Evolutionary conservation across 2,329 filamentous ascomycete species (phyloP).

Genomic region (Phaeosphaeriaceae sp.): DNA sequence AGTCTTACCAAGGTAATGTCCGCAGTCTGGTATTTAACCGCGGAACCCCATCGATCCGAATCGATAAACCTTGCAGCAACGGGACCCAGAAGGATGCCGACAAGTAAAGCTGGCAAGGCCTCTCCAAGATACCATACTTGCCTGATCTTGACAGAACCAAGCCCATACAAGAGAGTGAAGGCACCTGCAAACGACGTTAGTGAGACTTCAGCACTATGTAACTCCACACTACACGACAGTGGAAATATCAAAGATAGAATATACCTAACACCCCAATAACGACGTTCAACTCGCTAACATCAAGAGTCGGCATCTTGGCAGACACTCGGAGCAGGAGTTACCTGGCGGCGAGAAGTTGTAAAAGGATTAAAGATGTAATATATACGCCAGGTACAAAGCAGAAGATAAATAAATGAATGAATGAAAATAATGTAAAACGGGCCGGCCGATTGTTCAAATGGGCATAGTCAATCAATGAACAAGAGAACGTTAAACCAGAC

Average conservation of each 20-base stretch:
- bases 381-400: not conserved
- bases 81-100: slow-evolving; percentile 63
- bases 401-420: not conserved
- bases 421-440: slow-evolving; percentile 5
- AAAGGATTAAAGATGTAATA: not conserved
- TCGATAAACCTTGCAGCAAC: slow-evolving; percentile 61
- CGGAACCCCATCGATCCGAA: slow-evolving; percentile 47
- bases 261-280: slow-evolving; percentile 56
- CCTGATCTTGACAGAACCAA: slow-evolving; percentile 62
- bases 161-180: slow-evolving; percentile 58
- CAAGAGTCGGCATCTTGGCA: slow-evolving; percentile 54
- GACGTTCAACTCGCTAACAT: slow-evolving; percentile 61
- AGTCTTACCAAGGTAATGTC: slow-evolving; percentile 51
- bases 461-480: not conserved
- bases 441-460: slow-evolving; percentile 9
- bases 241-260: slow-evolving; percentile 8
- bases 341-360: not conserved
- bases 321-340: not conserved
- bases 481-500: not conserved
- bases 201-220: not conserved
- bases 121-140: slow-evolving; percentile 62
- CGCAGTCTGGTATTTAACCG: slow-evolving; percentile 40
- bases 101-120: slow-evolving; percentile 56
- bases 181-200: slow-evolving; percentile 40
- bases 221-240: not conserved